Evolutionary conservation across 2,329 filamentous ascomycete species (phyloP).

Genomic region (Graphilbum ipis-grandicollis): DNA sequence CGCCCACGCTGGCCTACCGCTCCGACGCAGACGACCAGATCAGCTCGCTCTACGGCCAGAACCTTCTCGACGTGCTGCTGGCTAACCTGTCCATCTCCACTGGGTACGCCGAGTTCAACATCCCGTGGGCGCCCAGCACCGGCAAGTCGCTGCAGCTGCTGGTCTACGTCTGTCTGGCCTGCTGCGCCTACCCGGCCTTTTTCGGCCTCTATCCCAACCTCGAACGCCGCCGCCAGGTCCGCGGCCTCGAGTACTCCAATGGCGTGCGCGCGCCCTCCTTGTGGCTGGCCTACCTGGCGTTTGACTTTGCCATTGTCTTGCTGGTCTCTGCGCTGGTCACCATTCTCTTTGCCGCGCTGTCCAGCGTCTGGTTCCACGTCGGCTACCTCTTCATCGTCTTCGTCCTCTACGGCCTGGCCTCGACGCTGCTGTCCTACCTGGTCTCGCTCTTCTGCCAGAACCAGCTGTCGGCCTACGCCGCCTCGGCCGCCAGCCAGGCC

Average conservation of each 20-base stretch:
- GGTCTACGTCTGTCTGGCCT: conserved; percentile 64
- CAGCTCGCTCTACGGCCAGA: conserved; percentile 44
- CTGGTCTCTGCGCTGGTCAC: conserved; percentile 47
- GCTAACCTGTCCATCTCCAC: conserved; percentile 52
- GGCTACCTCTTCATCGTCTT: conserved; percentile 72
- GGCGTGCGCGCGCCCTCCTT: conserved; percentile 67
- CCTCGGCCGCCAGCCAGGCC: conserved; percentile 61
- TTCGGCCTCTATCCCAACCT: conserved; percentile 80
- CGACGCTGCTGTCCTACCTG: conserved; percentile 61
- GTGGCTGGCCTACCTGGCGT: conserved; percentile 67
- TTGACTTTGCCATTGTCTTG: conserved; percentile 65
- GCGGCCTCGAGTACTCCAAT: conserved; percentile 80
- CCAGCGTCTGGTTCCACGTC: conserved; percentile 56
- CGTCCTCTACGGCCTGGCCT: conserved; percentile 62
- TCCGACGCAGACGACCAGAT: conserved; percentile 40
- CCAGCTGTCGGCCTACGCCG: conserved; percentile 71
- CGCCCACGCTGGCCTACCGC: conserved; percentile 54
- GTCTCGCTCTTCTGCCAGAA: conserved; percentile 65
- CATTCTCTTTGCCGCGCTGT: conserved; percentile 49
- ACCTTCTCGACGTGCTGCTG: conserved; percentile 47
- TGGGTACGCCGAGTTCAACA: conserved; percentile 58
- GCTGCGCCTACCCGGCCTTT: conserved; percentile 67
- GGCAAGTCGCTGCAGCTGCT: conserved; percentile 65
- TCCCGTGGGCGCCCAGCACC: conserved; percentile 49
- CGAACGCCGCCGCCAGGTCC: conserved; percentile 62